These are phyloP conservation scores for Centrapalus pauciflorus DNA, from an alignment of 129 eudicot genomes.

Conservation along the genomic window DNA sequence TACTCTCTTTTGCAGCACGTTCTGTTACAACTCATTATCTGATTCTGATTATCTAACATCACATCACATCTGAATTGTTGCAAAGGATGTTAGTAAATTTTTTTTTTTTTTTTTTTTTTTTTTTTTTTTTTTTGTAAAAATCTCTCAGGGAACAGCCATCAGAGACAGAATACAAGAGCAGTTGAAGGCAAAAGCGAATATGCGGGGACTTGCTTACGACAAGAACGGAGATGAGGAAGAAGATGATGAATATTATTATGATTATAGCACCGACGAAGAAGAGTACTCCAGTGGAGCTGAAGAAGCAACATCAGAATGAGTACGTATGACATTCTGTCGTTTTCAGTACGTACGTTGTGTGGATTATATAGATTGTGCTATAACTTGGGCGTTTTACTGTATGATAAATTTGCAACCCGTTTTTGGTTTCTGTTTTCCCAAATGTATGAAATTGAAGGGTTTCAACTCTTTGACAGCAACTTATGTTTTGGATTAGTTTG, in stretches of 20 bases:
- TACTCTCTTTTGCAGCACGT: no score
- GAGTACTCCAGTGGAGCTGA: slow-evolving; percentile 43
- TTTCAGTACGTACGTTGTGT: slow-evolving; percentile 4
- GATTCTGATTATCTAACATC: no score
- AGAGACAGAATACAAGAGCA: slow-evolving; percentile 82
- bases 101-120: no score
- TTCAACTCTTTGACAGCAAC: not conserved
- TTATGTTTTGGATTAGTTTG: not conserved
- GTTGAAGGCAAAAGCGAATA: slow-evolving; percentile 43
- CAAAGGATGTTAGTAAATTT: no score
- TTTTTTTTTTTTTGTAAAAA: no score
- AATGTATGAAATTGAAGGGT: slow-evolving; percentile 12
- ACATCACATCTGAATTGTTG: no score
- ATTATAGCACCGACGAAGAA: slow-evolving; percentile 50
- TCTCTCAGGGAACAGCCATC: slow-evolving; percentile 77
- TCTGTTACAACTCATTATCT: no score
- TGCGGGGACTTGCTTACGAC: slow-evolving; percentile 28
- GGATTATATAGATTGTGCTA: slow-evolving; percentile 29
- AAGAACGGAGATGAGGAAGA: slow-evolving; percentile 25
- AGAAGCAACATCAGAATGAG: slow-evolving; percentile 10
- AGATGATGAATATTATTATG: slow-evolving; percentile 44
- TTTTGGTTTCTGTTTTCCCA: slow-evolving; percentile 2
- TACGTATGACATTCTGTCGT: not conserved
- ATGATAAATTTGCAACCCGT: slow-evolving; percentile 7
- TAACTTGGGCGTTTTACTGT: slow-evolving; percentile 7